Evolutionary conservation across 768 basidiomycete species (phyloP), one percentile per base, ranked within the genome.

Genomic region (Glaciozyma antarctica): DNA sequence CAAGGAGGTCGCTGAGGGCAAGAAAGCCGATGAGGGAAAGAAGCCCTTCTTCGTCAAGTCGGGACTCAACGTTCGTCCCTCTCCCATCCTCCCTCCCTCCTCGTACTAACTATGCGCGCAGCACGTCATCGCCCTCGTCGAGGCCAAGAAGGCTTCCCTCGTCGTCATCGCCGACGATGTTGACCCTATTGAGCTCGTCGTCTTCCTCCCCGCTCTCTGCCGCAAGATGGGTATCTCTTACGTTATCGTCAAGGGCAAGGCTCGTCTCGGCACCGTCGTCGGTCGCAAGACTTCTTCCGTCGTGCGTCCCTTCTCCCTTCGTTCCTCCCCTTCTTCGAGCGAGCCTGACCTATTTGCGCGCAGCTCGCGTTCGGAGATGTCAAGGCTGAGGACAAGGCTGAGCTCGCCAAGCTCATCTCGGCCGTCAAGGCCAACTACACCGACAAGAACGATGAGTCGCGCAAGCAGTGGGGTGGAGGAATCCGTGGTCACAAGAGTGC

Each of bases 141-240:
- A 99, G 81, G 88, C 88, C 75, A 97, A 99, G 85, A 97, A 97
- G 82, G 93, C 93, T 48, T 83, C 87, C 53, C 86, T 98, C 65
- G 93, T 97, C 71, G 84, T 91, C 79, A 94, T 98, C 71, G 91
- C 88, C 45, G 90, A 97, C 77, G 93, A 98, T 77, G 94, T 99
- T 67, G 94, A 99, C 82, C 94, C 94, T 49, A 95, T 98, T 70
- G 94, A 99, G 81, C 87, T 99, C 74, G 94, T 99, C 71, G 85
- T 99, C 79, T 98, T 90, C 86, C 83, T 98, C 66, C 94, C 94
- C 63, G 92, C 94, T 62, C 86, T 97, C 66, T 98, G 94, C 82
- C 87, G 91, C 79, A 97, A 98, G 86, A 97, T 97, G 93, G 93
- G 93, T 78, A 88, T 97, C 43, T 93, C 93, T 48, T 97, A 98